These are phyloP conservation scores for Candida khao-thaluensis DNA, from an alignment of 805 yeast genomes.

Conservation along the genomic window DNA sequence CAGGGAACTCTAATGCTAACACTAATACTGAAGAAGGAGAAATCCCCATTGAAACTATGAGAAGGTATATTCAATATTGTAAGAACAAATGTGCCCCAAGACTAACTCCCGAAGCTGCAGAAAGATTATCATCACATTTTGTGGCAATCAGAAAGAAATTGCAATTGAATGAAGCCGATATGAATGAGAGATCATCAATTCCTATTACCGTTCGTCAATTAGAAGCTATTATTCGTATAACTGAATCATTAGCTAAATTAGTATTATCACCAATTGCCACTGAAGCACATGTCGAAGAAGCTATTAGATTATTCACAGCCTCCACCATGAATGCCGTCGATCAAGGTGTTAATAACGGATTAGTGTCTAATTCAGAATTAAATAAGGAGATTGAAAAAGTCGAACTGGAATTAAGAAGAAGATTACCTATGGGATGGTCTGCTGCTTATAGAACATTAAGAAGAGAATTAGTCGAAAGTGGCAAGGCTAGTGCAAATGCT, in stretches of 20 bases:
- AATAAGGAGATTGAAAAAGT: constrained; percentile 73
- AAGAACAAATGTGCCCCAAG: constrained; percentile 91
- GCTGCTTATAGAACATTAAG: constrained; percentile 82
- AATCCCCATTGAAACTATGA: constrained; percentile 87
- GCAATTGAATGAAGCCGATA: constrained; percentile 73
- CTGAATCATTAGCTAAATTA: constrained; percentile 90
- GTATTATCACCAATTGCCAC: constrained; percentile 79
- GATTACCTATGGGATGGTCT: constrained; percentile 96
- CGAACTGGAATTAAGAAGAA: constrained; percentile 80
- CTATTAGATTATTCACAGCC: constrained; percentile 89
- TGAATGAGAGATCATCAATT: constrained; percentile 88
- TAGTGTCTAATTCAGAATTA: constrained; percentile 54
- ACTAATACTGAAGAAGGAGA: constrained; percentile 67
- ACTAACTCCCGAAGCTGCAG: constrained; percentile 83
- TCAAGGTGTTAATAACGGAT: constrained; percentile 51
- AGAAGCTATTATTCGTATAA: constrained; percentile 94
- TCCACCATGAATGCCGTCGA: constrained; percentile 96
- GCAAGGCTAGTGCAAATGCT: constrained; percentile 63
- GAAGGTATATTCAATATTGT: constrained; percentile 87
- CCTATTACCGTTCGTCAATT: constrained; percentile 97
- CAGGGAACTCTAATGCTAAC: constrained; percentile 55
- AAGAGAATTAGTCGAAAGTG: constrained; percentile 73
- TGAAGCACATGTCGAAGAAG: constrained; percentile 91
- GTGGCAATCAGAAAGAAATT: constrained; percentile 85
- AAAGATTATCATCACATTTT: constrained; percentile 85